Base-by-base conservation (phyloP, 2,329 filamentous ascomycete species). In the Colletotrichum gigasporum region DNA sequence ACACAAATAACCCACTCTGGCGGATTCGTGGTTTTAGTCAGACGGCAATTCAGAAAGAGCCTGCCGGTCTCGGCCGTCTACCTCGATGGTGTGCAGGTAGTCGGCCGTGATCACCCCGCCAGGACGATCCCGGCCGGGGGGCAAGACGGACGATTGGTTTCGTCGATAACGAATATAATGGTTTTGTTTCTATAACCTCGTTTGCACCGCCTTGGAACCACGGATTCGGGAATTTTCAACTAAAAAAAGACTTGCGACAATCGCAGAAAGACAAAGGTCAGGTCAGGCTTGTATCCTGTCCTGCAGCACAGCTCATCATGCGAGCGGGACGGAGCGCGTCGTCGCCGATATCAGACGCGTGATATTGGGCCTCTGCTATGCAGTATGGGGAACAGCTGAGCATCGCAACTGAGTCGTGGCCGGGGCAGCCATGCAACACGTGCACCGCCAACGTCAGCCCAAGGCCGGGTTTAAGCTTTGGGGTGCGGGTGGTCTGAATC, bases 281-380 rank as follows among this genome's bases (percentile, higher is more conserved):
- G n/a, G n/a, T n/a, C n/a, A n/a, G n/a, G n/a, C n/a, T n/a, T n/a
- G n/a, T n/a, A n/a, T n/a, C n/a, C n/a, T n/a, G n/a, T n/a, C n/a
- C n/a, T n/a, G n/a, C n/a, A n/a, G n/a, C n/a, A n/a, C n/a, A 32
- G 45, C 28, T 41, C 24, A 12, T 56, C 20, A 34, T 42, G 42
- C 47, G 48, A 11, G 50, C 42, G 52, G 52, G 34, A 44, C 52
- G 58, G 34, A 26, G 24, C 52, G 26, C 42, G 42, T 45, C 24
- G 20, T 12, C 34, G 20, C 10, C 34, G 7, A 41, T 41, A 32
- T 32, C 42, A 50, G 20, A 32, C 30, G 34, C 20, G 28, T 39
- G 52, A 57, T 50, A 34, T 50, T 42, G 58, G 41, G 6, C 26
- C 56, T 42, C 34, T 30, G 37, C 39, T 30, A 18, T 14, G 16